Base-by-base conservation (phyloP, 139 green algal genomes). In the Tetradesmus lagerheimii region DNA sequence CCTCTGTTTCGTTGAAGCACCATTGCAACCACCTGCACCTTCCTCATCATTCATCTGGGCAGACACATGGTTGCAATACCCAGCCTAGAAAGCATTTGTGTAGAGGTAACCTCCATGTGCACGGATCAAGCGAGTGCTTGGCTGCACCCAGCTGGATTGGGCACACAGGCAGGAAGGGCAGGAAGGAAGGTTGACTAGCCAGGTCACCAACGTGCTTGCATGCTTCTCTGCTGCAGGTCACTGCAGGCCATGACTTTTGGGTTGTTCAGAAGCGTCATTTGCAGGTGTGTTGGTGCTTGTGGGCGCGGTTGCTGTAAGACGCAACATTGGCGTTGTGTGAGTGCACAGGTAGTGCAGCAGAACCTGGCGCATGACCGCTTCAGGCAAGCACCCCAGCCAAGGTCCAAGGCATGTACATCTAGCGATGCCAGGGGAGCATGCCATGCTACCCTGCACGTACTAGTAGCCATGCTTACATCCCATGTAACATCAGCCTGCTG, bases 191-290 rank as follows among this genome's bases (percentile, higher is more conserved):
- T 37, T 79, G 11, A 23, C 71, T 41, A 4, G 31, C 11, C 31
- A 41, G 25, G 6, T 83, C 38, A n/a, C n/a, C n/a, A n/a, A n/a
- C n/a, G 4, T 53, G 38, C 38, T 37, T 43, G 25, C 8, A 23
- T 35, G 16, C 37, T 12, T 77, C 57, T 57, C 37, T 37, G 34
- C 37, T 47, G 34, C 82, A 89, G 85, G 85, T 78, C 8, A 39
- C 43, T n/a, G 45, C 85, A 29, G 14, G 31, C 1, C 35, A 43
- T 31, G 85, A 89, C n/a, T 89, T 71, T 18, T 89, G 85, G 85
- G n/a, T 47, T 27, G 67, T 89, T 18, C 85, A 89, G 41, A 78
- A 78, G 41, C 66, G 85, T 20, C 85, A 89, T 43, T 8, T 89
- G 29, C 85, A 89, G 67, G 85, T 89, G 29, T n/a, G 85, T 83